phyloP scores from a whole-genome alignment of 306 rosid genomes.

The Vigna reflexopilosa region DNA sequence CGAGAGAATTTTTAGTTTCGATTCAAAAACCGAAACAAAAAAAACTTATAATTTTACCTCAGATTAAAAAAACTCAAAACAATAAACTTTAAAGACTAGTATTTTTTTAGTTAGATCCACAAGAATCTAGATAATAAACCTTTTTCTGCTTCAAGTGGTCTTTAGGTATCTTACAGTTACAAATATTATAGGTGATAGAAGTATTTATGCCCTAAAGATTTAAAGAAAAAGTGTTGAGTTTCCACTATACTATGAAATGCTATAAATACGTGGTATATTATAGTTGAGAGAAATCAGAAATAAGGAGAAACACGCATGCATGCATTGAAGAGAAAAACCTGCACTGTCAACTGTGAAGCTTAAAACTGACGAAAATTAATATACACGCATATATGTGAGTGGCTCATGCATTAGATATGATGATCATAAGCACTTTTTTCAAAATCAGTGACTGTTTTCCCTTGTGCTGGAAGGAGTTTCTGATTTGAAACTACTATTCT shows the following conservation, averaged over 20 bases:
- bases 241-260: background rate
- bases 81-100: too few relatives aligned
- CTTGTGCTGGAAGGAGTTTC: background rate
- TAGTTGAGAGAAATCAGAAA: slow-evolving; percentile 1
- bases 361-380: slow-evolving; percentile 9
- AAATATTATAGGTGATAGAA: background rate
- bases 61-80: too few relatives aligned
- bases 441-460: slow-evolving; percentile 3
- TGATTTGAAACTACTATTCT: background rate
- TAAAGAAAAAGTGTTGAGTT: background rate
- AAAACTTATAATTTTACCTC: too few relatives aligned
- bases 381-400: slow-evolving; percentile 11
- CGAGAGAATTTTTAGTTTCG: too few relatives aligned
- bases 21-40: too few relatives aligned
- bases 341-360: background rate
- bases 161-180: background rate
- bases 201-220: background rate
- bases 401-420: slow-evolving; percentile 6
- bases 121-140: too few relatives aligned
- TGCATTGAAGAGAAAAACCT: slow-evolving; percentile 1
- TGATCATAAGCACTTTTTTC: background rate
- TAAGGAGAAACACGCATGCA: slow-evolving; percentile 17
- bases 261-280: background rate
- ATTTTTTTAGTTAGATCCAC: too few relatives aligned
- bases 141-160: too few relatives aligned